Conservation (phyloP, 2,329 filamentous ascomycete genomes). For the Xylaria sp. region DNA sequence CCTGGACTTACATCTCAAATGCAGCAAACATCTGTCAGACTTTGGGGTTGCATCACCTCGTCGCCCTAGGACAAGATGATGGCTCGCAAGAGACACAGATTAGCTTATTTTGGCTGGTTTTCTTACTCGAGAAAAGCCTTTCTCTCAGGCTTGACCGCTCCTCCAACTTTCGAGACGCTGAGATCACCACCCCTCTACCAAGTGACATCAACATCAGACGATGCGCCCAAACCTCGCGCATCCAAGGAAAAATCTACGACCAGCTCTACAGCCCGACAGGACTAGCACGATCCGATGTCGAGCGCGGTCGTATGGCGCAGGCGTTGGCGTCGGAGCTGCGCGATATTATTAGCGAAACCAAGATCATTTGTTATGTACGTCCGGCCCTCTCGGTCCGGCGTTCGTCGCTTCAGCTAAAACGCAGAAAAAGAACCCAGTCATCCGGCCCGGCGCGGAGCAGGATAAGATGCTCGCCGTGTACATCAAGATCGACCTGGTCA, state of each 20-base stretch:
- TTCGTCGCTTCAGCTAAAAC: constrained; percentile 1
- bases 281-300: constrained; percentile 29
- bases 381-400: not conserved
- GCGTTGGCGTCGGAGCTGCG: constrained; percentile 40
- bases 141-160: constrained; percentile 50
- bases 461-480: constrained; percentile 47
- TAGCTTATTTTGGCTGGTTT: constrained; percentile 51
- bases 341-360: constrained; percentile 36
- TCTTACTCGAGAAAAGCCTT: constrained; percentile 50
- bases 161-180: constrained; percentile 49
- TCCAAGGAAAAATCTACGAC: constrained; percentile 50
- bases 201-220: constrained; percentile 36
- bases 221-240: constrained; percentile 34
- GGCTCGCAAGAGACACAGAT: constrained; percentile 27
- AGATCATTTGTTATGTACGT: constrained; percentile 10
- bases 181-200: constrained; percentile 43
- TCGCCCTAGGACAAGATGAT: constrained; percentile 13
- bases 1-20: constrained; percentile 52
- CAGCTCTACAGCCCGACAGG: constrained; percentile 48
- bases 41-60: constrained; percentile 47
- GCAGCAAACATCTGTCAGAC: constrained; percentile 50
- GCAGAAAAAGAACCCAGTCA: constrained; percentile 8
- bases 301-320: constrained; percentile 37
- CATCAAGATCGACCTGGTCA: constrained; percentile 50
- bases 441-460: constrained; percentile 1